Percentiles rank a stretch among this genome's conserved stretches.
Conservation (phyloP, 2,329 filamentous ascomycete species). For the Balansia obtecta region DNA sequence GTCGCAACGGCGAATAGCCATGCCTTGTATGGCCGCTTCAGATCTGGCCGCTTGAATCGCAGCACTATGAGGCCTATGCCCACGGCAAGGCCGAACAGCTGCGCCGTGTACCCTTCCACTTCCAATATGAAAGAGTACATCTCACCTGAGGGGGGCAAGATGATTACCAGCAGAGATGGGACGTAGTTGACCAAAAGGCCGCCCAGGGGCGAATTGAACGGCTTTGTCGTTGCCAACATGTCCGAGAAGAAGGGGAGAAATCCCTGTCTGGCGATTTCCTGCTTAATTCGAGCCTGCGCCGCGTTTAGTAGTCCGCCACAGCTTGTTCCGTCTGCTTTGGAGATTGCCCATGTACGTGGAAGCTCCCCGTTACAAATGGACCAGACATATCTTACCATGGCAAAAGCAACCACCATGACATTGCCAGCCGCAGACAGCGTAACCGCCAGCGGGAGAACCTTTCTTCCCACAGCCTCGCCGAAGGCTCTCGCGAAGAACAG, state of each 20-base stretch:
- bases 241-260: conserved; percentile 52
- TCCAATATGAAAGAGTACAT: conserved; percentile 65
- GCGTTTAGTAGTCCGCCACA: neutral
- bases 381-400: conserved; percentile 36
- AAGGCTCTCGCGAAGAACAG: conserved; percentile 55
- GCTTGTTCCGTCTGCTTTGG: neutral
- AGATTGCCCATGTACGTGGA: neutral
- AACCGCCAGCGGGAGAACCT: conserved; percentile 49
- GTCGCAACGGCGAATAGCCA: conserved; percentile 49
- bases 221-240: conserved; percentile 49
- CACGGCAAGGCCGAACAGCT: conserved; percentile 46
- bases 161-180: conserved; percentile 54
- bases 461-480: conserved; percentile 42
- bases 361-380: neutral
- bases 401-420: conserved; percentile 61
- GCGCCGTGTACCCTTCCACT: conserved; percentile 55
- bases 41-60: conserved; percentile 43
- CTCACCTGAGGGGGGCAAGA: conserved; percentile 48
- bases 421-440: conserved; percentile 58
- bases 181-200: conserved; percentile 58
- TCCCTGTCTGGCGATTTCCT: conserved; percentile 60
- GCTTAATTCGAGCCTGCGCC: conserved; percentile 50
- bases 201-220: conserved; percentile 54
- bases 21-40: conserved; percentile 51
- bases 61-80: conserved; percentile 48